phyloP scores from a whole-genome alignment of 2,329 filamentous ascomycete genomes.

The Diaporthe vexans region DNA sequence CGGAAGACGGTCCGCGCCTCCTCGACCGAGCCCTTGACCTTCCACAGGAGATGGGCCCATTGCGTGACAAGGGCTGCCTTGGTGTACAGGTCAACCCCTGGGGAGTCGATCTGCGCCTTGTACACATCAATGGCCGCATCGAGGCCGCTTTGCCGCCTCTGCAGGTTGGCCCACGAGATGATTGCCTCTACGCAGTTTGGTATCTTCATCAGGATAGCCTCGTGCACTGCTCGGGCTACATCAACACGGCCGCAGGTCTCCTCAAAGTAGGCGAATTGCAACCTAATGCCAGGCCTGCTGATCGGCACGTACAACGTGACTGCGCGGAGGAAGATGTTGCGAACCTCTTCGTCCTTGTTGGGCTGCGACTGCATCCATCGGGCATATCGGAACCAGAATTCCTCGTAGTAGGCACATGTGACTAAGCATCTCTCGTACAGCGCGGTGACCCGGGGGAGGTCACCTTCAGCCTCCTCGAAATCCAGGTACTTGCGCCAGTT shows the following conservation, averaged over 20 bases:
- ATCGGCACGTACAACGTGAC: slow-evolving; percentile 89
- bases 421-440: slow-evolving; percentile 95
- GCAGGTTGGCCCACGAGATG: slow-evolving; percentile 87
- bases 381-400: slow-evolving; percentile 98
- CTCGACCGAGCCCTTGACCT: slow-evolving; percentile 82
- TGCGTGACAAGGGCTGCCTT: slow-evolving; percentile 91
- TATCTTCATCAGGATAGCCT: slow-evolving; percentile 80
- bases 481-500: slow-evolving; percentile 98
- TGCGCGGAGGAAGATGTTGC: slow-evolving; percentile 92
- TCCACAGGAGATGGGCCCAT: slow-evolving; percentile 90
- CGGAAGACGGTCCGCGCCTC: slow-evolving; percentile 88
- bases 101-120: slow-evolving; percentile 83
- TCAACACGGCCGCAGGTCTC: slow-evolving; percentile 84
- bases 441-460: slow-evolving; percentile 81
- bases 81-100: slow-evolving; percentile 79
- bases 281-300: slow-evolving; percentile 83
- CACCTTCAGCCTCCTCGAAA: slow-evolving; percentile 90
- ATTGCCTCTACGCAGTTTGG: slow-evolving; percentile 91
- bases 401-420: slow-evolving; percentile 93
- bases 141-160: slow-evolving; percentile 85
- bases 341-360: slow-evolving; percentile 88
- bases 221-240: slow-evolving; percentile 87
- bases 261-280: slow-evolving; percentile 96
- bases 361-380: slow-evolving; percentile 90
- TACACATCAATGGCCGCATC: slow-evolving; percentile 88